A percentile compares a stretch with the other conserved stretches of the same genome.
Evolutionary conservation across 768 basidiomycete genomes (phyloP).

Genomic region (Cystofilobasidium macerans): DNA sequence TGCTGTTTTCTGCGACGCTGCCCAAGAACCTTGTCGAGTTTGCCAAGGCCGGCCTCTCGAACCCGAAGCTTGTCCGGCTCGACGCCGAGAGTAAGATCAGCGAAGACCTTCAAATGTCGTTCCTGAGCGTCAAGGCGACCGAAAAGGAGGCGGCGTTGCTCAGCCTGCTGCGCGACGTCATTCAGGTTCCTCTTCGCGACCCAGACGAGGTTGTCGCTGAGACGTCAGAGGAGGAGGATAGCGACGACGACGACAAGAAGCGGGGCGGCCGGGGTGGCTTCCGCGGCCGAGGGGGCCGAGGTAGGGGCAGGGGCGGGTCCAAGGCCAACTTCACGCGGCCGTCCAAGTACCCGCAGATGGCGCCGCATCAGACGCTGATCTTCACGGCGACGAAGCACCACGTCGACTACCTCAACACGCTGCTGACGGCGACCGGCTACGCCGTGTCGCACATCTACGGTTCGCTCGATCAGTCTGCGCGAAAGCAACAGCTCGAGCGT

Average conservation of each 20-base stretch:
- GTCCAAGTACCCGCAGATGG: constrained; percentile 40
- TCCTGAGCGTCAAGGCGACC: constrained; percentile 78
- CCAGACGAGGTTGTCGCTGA: constrained; percentile 27
- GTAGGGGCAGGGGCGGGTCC: constrained; percentile 41
- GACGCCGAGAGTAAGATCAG: constrained; percentile 95
- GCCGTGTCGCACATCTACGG: constrained; percentile 90
- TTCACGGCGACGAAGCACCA: constrained; percentile 98
- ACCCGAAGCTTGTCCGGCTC: constrained; percentile 89
- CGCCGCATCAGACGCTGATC: constrained; percentile 81
- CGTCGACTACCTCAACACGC: constrained; percentile 77
- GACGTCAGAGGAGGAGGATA: constrained; percentile 28
- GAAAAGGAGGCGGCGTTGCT: constrained; percentile 92
- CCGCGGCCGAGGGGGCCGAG: constrained; percentile 34
- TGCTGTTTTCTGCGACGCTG: constrained; percentile 91
- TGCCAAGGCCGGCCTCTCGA: constrained; percentile 81
- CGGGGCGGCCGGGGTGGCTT: constrained; percentile 24
- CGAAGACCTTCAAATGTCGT: constrained; percentile 81
- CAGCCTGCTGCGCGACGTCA: constrained; percentile 70
- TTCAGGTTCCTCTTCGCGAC: constrained; percentile 49
- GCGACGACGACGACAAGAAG: constrained; percentile 28
- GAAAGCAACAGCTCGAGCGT: constrained; percentile 76
- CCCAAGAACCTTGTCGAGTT: constrained; percentile 94
- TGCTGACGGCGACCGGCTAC: constrained; percentile 72
- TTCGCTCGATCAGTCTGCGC: constrained; percentile 81
- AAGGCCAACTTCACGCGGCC: constrained; percentile 15